Conservation (phyloP, 805 yeast species). For the Candida tallmaniae region DNA sequence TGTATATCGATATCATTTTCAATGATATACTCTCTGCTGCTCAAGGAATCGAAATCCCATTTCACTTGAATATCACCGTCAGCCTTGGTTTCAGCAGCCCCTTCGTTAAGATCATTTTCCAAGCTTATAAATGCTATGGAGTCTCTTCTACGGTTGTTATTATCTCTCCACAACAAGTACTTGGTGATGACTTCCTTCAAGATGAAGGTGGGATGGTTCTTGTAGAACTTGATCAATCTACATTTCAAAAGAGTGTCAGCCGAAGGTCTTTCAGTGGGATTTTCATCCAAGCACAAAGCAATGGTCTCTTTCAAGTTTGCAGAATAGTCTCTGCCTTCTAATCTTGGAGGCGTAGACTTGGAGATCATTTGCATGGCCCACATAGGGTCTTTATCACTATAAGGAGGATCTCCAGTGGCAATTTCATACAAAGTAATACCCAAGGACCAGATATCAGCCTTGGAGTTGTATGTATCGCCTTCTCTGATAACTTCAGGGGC, state of each 20-base stretch:
- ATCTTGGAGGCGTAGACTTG: conserved; percentile 87
- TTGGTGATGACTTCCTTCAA: conserved; percentile 73
- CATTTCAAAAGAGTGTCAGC: conserved; percentile 82
- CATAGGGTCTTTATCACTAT: conserved; percentile 89
- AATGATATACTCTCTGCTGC: conserved; percentile 66
- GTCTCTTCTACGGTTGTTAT: conserved; percentile 22
- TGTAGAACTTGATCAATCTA: conserved; percentile 63
- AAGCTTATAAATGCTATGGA: conserved; percentile 36
- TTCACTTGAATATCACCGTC: conserved; percentile 43
- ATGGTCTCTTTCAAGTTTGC: conserved; percentile 76
- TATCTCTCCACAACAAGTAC: conserved; percentile 74
- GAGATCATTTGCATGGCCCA: conserved; percentile 94
- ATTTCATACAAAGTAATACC: conserved; percentile 94
- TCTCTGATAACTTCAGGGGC: conserved; percentile 97
- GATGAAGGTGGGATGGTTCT: conserved; percentile 52
- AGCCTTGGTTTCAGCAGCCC: conserved; percentile 6
- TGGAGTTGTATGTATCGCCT: conserved; percentile 80
- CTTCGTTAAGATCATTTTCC: conserved; percentile 18
- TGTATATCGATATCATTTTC: conserved; percentile 58
- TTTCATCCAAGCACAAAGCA: conserved; percentile 90
- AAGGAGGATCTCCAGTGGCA: conserved; percentile 97
- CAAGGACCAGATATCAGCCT: conserved; percentile 96
- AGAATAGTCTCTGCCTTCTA: conserved; percentile 86
- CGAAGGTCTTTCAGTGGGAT: conserved; percentile 78
- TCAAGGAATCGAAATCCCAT: conserved; percentile 88